Base-by-base conservation (phyloP, 1,139 yeast genomes). In the Suhomyces terraborum region DNA sequence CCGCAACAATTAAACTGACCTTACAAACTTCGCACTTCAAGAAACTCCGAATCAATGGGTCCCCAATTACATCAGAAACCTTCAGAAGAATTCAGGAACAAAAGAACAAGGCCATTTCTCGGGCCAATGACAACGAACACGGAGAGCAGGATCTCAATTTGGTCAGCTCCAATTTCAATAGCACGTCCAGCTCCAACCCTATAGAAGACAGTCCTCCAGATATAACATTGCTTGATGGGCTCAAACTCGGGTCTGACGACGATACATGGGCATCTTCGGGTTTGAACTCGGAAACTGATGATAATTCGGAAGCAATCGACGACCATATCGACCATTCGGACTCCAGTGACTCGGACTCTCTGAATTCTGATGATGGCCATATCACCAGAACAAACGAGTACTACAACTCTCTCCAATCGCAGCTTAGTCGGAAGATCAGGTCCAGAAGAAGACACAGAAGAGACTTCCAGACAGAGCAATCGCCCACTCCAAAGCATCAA, bases 401-500 rank as follows among this genome's bases (percentile, higher is more conserved):
- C 45, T 64, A 62, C 48, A 38, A 53, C n/a, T 43, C 58, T 16
- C 50, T 64, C 26, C 54, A 52, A 21, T 43, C 48, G 13, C 54
- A 46, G n/a, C 38, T 51, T 21, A 44, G 53, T 17, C 34, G 47
- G 35, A 57, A 54, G 49, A 47, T 36, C 9, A 14, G 23, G 16
- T 12, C 39, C 8, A 29, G 36, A 42, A 46, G 43, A 29, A 37
- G 36, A 25, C 41, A 40, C 16, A 40, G 35, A n/a, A 46, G 28
- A 13, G 37, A 21, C 9, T 44, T 37, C 26, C 38, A 38, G 16
- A 27, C 46, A 13, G 52, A 48, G 25, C 33, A 36, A n/a, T 67
- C 74, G 1, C 75, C 76, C 0, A 66, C 71, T 0, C 77, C 75
- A 0, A 72, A 71, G 43, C 74, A 69, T 44, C 61, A 64, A 41